These are phyloP conservation scores for Beauveria australis DNA, from an alignment of 2,329 filamentous ascomycete species.

Conservation along the genomic window DNA sequence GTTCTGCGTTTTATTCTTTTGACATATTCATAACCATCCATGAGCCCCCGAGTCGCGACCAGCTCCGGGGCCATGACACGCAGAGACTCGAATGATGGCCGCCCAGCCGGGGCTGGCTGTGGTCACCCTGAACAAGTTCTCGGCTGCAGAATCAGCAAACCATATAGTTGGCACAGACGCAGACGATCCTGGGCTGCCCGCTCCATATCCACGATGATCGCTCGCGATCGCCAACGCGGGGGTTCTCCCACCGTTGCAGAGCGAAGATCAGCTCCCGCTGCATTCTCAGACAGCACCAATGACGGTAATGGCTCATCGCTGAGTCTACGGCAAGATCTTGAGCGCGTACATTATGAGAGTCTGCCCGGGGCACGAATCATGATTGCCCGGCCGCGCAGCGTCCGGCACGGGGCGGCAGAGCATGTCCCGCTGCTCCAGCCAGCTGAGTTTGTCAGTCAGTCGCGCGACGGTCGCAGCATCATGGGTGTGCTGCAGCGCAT, in stretches of 20 bases:
- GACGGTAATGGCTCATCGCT: background rate
- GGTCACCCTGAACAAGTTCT: background rate
- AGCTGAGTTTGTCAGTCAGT: background rate
- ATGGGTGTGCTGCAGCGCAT: conserved; percentile 1
- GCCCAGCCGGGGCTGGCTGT: background rate
- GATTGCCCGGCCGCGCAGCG: background rate
- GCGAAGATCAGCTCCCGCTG: background rate
- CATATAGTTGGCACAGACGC: background rate
- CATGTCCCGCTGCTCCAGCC: background rate
- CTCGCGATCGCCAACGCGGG: background rate
- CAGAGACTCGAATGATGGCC: background rate
- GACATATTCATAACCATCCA: background rate
- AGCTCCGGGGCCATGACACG: background rate
- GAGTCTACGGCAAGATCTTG: background rate
- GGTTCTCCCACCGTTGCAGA: background rate
- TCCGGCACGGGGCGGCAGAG: background rate
- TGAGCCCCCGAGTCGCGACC: background rate
- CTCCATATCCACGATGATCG: background rate
- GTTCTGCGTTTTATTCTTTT: background rate
- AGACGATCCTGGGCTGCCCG: background rate
- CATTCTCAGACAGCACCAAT: background rate
- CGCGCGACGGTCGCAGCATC: conserved; percentile 1
- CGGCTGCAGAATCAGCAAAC: background rate
- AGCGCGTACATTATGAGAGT: background rate
- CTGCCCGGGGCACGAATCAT: conserved; percentile 4